Percentiles rank a stretch among this genome's conserved stretches.
Evolutionary conservation across 805 yeast species (phyloP).

Genomic region (Metschnikowia continentalis): DNA sequence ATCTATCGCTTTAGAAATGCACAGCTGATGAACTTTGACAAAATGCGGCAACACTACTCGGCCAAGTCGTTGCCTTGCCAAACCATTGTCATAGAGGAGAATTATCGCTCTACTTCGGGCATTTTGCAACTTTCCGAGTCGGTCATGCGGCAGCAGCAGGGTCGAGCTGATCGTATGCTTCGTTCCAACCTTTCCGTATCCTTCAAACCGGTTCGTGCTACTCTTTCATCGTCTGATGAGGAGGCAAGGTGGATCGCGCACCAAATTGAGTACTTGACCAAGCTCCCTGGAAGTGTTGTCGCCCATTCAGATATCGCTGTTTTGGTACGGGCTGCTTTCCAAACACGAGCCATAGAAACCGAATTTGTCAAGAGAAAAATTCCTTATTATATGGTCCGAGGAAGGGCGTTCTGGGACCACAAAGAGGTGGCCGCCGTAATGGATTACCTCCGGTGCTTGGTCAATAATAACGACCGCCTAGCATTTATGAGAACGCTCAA

Average conservation of each 20-base stretch:
- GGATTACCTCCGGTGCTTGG: conserved; percentile 60
- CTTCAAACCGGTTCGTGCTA: conserved; percentile 45
- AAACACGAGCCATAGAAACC: conserved; percentile 60
- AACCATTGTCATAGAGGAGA: conserved; percentile 52
- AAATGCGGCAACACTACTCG: conserved; percentile 44
- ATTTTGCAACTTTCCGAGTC: conserved; percentile 63
- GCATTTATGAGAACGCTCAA: conserved; percentile 58
- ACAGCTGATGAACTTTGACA: conserved; percentile 57
- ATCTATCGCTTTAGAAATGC: conserved; percentile 89
- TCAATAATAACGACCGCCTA: conserved; percentile 53
- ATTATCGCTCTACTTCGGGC: conserved; percentile 74
- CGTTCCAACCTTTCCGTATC: conserved; percentile 42
- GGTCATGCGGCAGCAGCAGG: conserved; percentile 57
- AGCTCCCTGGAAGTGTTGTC: conserved; percentile 42
- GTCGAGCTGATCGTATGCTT: conserved; percentile 42
- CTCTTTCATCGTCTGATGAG: conserved; percentile 35
- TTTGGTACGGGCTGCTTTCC: conserved; percentile 60
- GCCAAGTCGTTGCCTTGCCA: conserved; percentile 17
- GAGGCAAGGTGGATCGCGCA: conserved; percentile 60
- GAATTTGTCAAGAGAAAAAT: conserved; percentile 52
- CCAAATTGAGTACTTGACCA: conserved; percentile 48
- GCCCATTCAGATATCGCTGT: conserved; percentile 64
- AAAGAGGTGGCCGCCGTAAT: conserved; percentile 61
- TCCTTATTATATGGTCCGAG: conserved; percentile 67
- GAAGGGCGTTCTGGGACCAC: conserved; percentile 76